These are phyloP conservation scores for Hygrocybe punicea DNA, from an alignment of 768 basidiomycete genomes.

Conservation along the genomic window DNA sequence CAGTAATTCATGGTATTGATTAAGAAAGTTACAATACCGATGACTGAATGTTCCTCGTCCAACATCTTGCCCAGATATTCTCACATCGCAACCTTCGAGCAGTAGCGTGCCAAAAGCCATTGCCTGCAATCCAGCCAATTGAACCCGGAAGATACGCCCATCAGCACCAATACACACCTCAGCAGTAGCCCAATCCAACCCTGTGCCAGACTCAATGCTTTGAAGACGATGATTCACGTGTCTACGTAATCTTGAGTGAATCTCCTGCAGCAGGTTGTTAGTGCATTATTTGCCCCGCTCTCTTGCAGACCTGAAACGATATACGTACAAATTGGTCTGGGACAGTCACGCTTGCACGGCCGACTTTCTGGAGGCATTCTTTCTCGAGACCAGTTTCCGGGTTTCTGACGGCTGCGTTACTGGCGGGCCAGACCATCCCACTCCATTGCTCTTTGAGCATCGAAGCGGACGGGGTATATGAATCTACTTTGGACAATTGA, in stretches of 20 bases:
- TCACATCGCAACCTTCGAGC: conserved; percentile 75
- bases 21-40: conserved; percentile 24
- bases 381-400: conserved; percentile 67
- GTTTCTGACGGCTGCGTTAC: conserved; percentile 45
- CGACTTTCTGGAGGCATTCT: conserved; percentile 54
- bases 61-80: conserved; percentile 92
- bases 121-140: conserved; percentile 44
- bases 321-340: conserved; percentile 61
- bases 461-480: conserved; percentile 48
- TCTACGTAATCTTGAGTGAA: conserved; percentile 73
- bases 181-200: conserved; percentile 86
- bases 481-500: conserved; percentile 49
- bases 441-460: conserved; percentile 70
- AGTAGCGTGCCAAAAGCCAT: conserved; percentile 86
- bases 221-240: conserved; percentile 77
- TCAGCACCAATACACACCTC: conserved; percentile 49
- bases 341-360: conserved; percentile 61
- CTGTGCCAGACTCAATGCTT: conserved; percentile 62
- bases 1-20: conserved; percentile 5
- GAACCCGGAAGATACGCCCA: background rate
- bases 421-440: conserved; percentile 61
- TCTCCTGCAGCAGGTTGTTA: conserved; percentile 55
- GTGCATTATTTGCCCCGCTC: background rate
- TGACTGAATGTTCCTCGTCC: conserved; percentile 89
- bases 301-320: background rate